phyloP scores from a whole-genome alignment of 371 early-diverging fungal species.

The Haplosporangium sp. region DNA sequence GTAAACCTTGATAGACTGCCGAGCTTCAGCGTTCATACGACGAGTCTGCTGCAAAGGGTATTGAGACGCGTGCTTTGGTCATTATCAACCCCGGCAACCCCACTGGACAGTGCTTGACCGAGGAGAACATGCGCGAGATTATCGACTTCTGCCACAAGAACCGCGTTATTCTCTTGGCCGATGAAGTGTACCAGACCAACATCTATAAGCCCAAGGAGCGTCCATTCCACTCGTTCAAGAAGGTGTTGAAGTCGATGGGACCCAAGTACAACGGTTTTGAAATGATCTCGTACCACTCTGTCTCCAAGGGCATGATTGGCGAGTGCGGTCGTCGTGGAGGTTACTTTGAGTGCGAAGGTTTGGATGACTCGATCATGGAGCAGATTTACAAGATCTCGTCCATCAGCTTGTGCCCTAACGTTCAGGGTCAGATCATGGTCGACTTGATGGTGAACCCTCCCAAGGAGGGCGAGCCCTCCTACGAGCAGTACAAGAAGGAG shows the following conservation, averaged over 20 bases:
- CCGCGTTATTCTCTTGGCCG: slow-evolving; percentile 88
- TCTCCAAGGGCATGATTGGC: slow-evolving; percentile 98
- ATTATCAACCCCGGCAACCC: slow-evolving; percentile 99
- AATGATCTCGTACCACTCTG: slow-evolving; percentile 95
- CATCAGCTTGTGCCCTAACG: slow-evolving; percentile 91
- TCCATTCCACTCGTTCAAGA: slow-evolving; percentile 96
- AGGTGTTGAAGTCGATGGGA: slow-evolving; percentile 82
- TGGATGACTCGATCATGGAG: slow-evolving; percentile 79
- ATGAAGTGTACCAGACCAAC: slow-evolving; percentile 98
- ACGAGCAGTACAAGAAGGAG: slow-evolving; percentile 81
- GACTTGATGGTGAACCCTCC: slow-evolving; percentile 97
- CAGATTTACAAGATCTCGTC: slow-evolving; percentile 95
- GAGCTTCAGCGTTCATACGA: slow-evolving; percentile 72
- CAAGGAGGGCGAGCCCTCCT: slow-evolving; percentile 79
- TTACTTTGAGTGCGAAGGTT: slow-evolving; percentile 92
- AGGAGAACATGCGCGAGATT: slow-evolving; percentile 87
- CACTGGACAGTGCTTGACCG: slow-evolving; percentile 90
- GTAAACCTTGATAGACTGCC: slow-evolving; percentile 31
- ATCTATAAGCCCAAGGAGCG: slow-evolving; percentile 81
- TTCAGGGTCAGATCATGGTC: slow-evolving; percentile 87
- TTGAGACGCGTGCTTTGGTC: slow-evolving; percentile 92
- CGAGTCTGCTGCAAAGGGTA: slow-evolving; percentile 76
- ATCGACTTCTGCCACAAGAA: slow-evolving; percentile 89
- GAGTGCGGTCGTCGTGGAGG: slow-evolving; percentile 99
- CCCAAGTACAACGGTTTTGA: slow-evolving; percentile 73